Evolutionary conservation across 768 basidiomycete genomes (phyloP).

Genomic region (Leccinellum luteum): DNA sequence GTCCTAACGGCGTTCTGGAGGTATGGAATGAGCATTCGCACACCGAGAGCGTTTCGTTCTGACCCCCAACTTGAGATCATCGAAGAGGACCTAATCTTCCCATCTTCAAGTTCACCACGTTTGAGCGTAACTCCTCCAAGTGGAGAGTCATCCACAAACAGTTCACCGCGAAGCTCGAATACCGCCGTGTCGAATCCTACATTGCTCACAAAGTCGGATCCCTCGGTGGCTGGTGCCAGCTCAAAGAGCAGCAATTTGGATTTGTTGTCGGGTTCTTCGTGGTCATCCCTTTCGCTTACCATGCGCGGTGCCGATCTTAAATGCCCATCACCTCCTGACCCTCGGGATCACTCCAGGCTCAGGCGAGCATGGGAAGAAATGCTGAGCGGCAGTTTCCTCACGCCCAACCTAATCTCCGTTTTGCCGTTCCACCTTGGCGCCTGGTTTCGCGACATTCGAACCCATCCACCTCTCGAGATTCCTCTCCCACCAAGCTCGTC

Average conservation of each 20-base stretch:
- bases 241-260: conserved; percentile 16
- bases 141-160: conserved; percentile 19
- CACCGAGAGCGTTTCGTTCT: background rate
- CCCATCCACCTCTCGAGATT: conserved; percentile 47
- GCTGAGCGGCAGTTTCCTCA: conserved; percentile 57
- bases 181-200: conserved; percentile 22
- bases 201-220: conserved; percentile 24
- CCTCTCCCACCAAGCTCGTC: conserved; percentile 54
- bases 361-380: conserved; percentile 66
- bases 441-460: conserved; percentile 52
- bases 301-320: conserved; percentile 10
- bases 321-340: conserved; percentile 34
- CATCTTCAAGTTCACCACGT: conserved; percentile 35
- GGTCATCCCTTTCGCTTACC: conserved; percentile 21
- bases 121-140: conserved; percentile 2
- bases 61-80: conserved; percentile 47
- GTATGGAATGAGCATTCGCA: conserved; percentile 33
- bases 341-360: conserved; percentile 61
- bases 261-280: conserved; percentile 15
- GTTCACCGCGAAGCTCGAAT: conserved; percentile 28
- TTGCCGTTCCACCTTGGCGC: conserved; percentile 66
- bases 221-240: conserved; percentile 12
- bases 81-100: conserved; percentile 74
- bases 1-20: conserved; percentile 61
- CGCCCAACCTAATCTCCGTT: conserved; percentile 51